Evolutionary conservation across 176 grass and related monocot species (phyloP).

Genomic region (Juncus inflexus): DNA sequence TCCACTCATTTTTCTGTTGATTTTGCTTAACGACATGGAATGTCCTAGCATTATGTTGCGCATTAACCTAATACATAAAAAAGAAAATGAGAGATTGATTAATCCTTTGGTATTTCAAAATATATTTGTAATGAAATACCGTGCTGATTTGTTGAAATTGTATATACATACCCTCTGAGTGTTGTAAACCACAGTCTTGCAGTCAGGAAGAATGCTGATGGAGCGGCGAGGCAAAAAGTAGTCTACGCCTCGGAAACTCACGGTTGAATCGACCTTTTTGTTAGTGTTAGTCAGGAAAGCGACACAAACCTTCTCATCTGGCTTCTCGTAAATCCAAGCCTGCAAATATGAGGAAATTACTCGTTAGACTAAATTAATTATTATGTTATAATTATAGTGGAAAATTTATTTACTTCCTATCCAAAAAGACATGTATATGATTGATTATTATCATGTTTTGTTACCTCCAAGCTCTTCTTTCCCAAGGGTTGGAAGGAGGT

Average conservation of each 20-base stretch:
- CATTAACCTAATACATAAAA: slow-evolving; percentile 42
- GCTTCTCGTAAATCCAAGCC: slow-evolving; percentile 51
- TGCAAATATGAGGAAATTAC: slow-evolving; percentile 21
- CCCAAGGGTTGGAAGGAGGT: slow-evolving; percentile 32
- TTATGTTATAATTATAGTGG: neutral
- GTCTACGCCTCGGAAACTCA: slow-evolving; percentile 52
- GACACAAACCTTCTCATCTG: slow-evolving; percentile 56
- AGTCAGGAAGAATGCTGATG: slow-evolving; percentile 80
- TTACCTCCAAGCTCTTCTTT: slow-evolving; percentile 41
- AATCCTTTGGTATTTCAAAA: neutral
- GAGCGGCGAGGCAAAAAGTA: slow-evolving; percentile 67
- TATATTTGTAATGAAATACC: neutral
- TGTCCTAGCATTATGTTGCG: slow-evolving; percentile 85
- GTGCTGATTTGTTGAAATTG: neutral
- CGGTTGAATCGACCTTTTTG: slow-evolving; percentile 47
- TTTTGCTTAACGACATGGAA: slow-evolving; percentile 49
- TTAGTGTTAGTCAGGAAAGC: slow-evolving; percentile 83
- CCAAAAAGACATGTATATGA: too few species aligned
- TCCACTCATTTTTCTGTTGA: slow-evolving; percentile 52
- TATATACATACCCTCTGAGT: slow-evolving; percentile 52
- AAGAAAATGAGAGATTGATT: neutral
- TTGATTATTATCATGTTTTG: neutral
- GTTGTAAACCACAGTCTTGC: slow-evolving; percentile 79
- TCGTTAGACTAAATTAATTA: neutral
- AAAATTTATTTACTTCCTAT: too few species aligned